Conservation (phyloP, 2,329 filamentous ascomycete species). For the Torrubiella hemipterigena region DNA sequence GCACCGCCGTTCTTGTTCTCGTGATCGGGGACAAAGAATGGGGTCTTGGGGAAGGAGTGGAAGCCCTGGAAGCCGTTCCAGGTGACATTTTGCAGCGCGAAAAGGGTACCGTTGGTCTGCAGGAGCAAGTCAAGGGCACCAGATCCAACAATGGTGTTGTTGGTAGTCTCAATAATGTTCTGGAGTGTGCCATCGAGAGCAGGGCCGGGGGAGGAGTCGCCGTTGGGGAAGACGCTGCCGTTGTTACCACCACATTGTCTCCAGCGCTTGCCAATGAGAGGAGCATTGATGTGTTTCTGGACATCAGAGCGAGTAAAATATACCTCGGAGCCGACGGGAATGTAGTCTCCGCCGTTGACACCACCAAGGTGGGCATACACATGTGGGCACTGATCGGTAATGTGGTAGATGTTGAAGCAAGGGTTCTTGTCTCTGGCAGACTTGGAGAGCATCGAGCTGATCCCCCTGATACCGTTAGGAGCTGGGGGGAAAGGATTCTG, state of each 20-base stretch:
- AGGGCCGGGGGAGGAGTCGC: conserved; percentile 6
- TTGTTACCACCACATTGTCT: conserved; percentile 16
- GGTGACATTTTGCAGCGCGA: conserved; percentile 61
- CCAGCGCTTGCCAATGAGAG: conserved; percentile 35
- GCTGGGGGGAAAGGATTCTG: conserved; percentile 38
- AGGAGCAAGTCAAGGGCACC: conserved; percentile 38
- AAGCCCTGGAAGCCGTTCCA: conserved; percentile 57
- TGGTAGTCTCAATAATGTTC: conserved; percentile 10
- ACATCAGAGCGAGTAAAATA: conserved; percentile 64
- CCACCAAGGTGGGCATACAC: conserved; percentile 52
- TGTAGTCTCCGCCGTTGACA: conserved; percentile 2
- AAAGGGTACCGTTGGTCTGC: conserved; percentile 48
- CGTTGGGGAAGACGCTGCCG: conserved; percentile 7
- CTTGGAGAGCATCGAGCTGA: conserved; percentile 40
- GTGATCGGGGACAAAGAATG: conserved; percentile 8
- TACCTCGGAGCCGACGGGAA: conserved; percentile 48
- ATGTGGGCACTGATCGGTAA: conserved; percentile 59
- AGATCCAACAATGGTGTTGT: conserved; percentile 10
- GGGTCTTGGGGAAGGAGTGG: conserved; percentile 28
- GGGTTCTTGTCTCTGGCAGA: conserved; percentile 48
- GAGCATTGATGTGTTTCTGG: conserved; percentile 55
- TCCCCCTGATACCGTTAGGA: conserved; percentile 43
- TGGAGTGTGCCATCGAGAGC: conserved; percentile 6
- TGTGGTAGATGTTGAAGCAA: conserved; percentile 68
- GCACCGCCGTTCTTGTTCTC: conserved; percentile 17